A percentile compares a stretch with the other conserved stretches of the same genome.
These are phyloP conservation scores for Austroboletus novae-zelandiae DNA, from an alignment of 1,284 basidiomycete species.

Conservation along the genomic window DNA sequence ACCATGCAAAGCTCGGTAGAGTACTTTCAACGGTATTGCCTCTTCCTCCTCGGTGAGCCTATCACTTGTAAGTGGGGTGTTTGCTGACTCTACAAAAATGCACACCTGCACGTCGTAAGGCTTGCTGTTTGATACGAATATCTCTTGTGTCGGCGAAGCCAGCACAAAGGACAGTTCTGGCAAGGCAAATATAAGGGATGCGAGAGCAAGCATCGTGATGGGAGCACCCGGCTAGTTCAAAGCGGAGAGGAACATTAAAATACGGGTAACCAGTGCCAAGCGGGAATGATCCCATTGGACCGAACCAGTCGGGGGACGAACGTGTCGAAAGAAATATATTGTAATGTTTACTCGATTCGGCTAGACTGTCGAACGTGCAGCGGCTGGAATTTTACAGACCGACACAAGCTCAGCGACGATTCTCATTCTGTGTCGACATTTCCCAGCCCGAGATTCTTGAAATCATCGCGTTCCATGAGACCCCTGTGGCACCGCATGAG, in stretches of 20 bases:
- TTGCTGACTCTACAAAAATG: background rate
- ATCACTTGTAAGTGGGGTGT: background rate
- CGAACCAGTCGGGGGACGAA: slow-evolving; percentile 22
- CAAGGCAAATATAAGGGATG: slow-evolving; percentile 7
- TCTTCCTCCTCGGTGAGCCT: slow-evolving; percentile 79
- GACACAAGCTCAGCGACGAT: slow-evolving; percentile 18
- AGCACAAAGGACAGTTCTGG: slow-evolving; percentile 13
- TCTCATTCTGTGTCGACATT: slow-evolving; percentile 37
- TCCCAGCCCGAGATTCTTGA: slow-evolving; percentile 80
- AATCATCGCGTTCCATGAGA: slow-evolving; percentile 87
- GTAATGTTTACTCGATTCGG: slow-evolving; percentile 19
- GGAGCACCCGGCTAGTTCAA: too few species aligned
- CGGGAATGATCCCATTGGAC: slow-evolving; percentile 10
- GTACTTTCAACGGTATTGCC: slow-evolving; percentile 71
- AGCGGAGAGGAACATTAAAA: slow-evolving; percentile 2
- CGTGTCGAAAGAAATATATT: slow-evolving; percentile 7
- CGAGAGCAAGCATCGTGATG: slow-evolving; percentile 14
- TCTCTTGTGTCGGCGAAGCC: slow-evolving; percentile 30
- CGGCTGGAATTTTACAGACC: background rate
- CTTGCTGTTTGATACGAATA: slow-evolving; percentile 16
- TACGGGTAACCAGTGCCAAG: background rate
- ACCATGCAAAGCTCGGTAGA: slow-evolving; percentile 74
- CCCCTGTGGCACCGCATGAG: slow-evolving; percentile 48
- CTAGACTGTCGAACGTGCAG: background rate
- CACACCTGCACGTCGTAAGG: slow-evolving; percentile 48